These are phyloP conservation scores for Marasmius tenuissimus DNA, from an alignment of 1,284 basidiomycete species.

Conservation along the genomic window DNA sequence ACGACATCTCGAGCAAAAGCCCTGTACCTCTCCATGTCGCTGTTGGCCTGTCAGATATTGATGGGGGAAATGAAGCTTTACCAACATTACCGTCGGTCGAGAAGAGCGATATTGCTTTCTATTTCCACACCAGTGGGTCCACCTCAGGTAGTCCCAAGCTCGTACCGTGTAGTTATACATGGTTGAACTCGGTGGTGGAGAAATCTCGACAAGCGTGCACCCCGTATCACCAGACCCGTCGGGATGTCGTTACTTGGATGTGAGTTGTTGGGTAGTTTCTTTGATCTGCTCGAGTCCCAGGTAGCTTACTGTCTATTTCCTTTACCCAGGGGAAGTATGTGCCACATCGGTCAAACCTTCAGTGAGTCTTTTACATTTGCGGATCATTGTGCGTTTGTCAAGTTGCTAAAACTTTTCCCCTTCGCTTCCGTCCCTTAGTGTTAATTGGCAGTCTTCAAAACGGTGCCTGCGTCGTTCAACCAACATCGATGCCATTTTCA, in stretches of 20 bases:
- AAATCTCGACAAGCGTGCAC: constrained; percentile 55
- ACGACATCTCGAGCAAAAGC: constrained; percentile 30
- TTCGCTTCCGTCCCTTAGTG: constrained; percentile 42
- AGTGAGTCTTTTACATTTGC: constrained; percentile 45
- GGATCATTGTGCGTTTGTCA: neutral
- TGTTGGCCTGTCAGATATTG: constrained; percentile 38
- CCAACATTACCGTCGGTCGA: constrained; percentile 41
- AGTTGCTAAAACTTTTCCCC: constrained; percentile 18
- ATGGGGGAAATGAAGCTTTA: constrained; percentile 36
- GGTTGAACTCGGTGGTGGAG: constrained; percentile 54
- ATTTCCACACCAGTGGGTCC: constrained; percentile 77
- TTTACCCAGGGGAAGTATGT: constrained; percentile 62
- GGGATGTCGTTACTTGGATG: constrained; percentile 69
- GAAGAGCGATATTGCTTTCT: constrained; percentile 51
- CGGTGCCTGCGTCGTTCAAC: constrained; percentile 71
- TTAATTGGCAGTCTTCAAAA: constrained; percentile 67
- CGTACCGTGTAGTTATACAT: constrained; percentile 62
- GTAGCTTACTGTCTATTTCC: constrained; percentile 14
- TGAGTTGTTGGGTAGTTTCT: constrained; percentile 31
- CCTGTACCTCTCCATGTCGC: constrained; percentile 48
- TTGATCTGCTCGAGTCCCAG: neutral
- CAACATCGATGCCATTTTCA: constrained; percentile 59
- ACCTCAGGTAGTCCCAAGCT: constrained; percentile 75
- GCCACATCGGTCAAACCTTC: constrained; percentile 66
- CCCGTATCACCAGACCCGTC: constrained; percentile 47